Percentiles rank a stretch among this genome's conserved stretches.
phyloP scores from a whole-genome alignment of 2,329 filamentous ascomycete genomes.

The Epicoccum sorghinum region DNA sequence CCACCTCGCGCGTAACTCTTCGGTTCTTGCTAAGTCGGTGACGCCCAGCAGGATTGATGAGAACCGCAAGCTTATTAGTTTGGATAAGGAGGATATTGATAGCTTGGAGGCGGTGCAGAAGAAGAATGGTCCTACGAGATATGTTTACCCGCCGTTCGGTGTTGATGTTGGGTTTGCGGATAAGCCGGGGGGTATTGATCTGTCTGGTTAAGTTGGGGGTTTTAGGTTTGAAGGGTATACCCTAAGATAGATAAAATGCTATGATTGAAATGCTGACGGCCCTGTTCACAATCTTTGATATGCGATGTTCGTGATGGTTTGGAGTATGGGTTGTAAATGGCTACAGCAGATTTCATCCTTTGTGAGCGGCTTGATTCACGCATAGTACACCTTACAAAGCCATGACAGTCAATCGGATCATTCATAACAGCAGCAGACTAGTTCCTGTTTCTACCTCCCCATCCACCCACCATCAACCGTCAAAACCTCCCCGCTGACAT shows the following conservation, averaged over 20 bases:
- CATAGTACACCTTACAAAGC: too few species aligned
- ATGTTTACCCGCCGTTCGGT: conserved; percentile 57
- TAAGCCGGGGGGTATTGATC: conserved; percentile 49
- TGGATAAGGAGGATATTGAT: conserved; percentile 68
- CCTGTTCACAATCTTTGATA: too few species aligned
- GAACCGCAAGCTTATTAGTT: conserved; percentile 70
- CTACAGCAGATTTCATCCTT: background rate
- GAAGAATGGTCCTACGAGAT: conserved; percentile 54
- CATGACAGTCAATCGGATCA: too few species aligned
- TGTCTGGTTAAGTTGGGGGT: conserved; percentile 37
- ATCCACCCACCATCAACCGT: conserved; percentile 94
- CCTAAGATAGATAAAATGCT: conserved; percentile 14
- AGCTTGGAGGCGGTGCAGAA: conserved; percentile 54
- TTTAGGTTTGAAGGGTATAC: conserved; percentile 17
- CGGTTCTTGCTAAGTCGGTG: conserved; percentile 76
- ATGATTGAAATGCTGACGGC: background rate
- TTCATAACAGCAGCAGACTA: too few species aligned
- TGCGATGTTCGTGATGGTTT: too few species aligned
- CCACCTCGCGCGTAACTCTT: conserved; percentile 71
- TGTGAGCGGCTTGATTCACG: too few species aligned
- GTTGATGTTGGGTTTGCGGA: conserved; percentile 58
- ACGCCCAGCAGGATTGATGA: conserved; percentile 71
- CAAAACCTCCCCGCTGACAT: conserved; percentile 81
- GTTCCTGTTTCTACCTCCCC: conserved; percentile 68
- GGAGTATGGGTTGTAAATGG: too few species aligned